Conservation (phyloP, 2,329 filamentous ascomycete species). For the Fusarium sp. region DNA sequence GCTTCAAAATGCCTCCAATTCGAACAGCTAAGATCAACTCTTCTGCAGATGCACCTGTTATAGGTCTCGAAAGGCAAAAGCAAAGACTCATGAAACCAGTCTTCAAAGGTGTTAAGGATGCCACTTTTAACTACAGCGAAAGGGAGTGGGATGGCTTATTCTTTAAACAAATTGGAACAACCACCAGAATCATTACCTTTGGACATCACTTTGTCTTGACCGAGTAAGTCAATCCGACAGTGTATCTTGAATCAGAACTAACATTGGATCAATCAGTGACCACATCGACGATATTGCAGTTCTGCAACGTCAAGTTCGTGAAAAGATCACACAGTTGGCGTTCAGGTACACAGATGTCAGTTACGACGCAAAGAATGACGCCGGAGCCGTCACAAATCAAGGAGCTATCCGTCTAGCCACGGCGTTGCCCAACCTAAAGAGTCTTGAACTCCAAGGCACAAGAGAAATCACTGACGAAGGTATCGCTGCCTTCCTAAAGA, state of each 20-base stretch:
- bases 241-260: not conserved
- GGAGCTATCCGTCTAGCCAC: constrained; percentile 14
- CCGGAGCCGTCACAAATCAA: constrained; percentile 5
- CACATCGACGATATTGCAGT: constrained; percentile 30
- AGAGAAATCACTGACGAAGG: not conserved
- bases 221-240: not conserved
- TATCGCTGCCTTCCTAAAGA: not conserved
- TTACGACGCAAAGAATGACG: constrained; percentile 12
- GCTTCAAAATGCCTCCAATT: constrained; percentile 16
- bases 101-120: constrained; percentile 1
- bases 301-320: constrained; percentile 2
- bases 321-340: constrained; percentile 13
- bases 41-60: not conserved
- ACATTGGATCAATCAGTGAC: not conserved
- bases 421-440: constrained; percentile 15
- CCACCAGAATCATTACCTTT: constrained; percentile 14
- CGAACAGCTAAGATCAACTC: constrained; percentile 18
- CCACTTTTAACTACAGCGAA: not conserved
- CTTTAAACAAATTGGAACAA: constrained; percentile 13
- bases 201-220: constrained; percentile 20
- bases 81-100: constrained; percentile 9
- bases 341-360: constrained; percentile 19
- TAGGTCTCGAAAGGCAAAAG: constrained; percentile 1
- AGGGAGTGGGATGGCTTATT: constrained; percentile 17
- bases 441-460: constrained; percentile 18